Evolutionary conservation across 2,329 filamentous ascomycete genomes (phyloP).

Genomic region (Calonectria fujianensis): DNA sequence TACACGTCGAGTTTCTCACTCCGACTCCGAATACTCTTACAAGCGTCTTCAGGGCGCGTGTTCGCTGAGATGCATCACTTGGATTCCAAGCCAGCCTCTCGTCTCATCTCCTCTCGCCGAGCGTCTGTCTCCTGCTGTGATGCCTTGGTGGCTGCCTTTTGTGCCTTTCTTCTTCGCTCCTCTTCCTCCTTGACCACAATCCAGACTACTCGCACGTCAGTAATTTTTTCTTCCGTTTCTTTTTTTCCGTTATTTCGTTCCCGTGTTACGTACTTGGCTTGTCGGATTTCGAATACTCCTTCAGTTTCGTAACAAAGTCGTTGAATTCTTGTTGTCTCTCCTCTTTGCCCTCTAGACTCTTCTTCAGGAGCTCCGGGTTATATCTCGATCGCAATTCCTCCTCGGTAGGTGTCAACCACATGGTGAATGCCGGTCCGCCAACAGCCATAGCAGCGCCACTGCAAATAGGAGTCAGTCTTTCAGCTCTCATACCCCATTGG

Average conservation of each 20-base stretch:
- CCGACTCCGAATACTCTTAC: slow-evolving; percentile 50
- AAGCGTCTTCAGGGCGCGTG: slow-evolving; percentile 37
- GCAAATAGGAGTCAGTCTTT: slow-evolving; percentile 44
- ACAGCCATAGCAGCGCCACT: slow-evolving; percentile 84
- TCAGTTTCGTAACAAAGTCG: slow-evolving; percentile 87
- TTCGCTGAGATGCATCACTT: slow-evolving; percentile 51
- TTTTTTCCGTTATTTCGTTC: no score
- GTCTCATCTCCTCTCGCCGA: slow-evolving; percentile 69
- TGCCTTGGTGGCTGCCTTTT: slow-evolving; percentile 59
- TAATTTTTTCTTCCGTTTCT: neutral
- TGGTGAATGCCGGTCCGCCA: slow-evolving; percentile 89
- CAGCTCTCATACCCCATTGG: slow-evolving; percentile 40
- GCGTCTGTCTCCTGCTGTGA: slow-evolving; percentile 65
- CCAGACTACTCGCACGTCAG: slow-evolving; percentile 65
- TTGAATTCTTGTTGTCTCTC: slow-evolving; percentile 91
- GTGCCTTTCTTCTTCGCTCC: slow-evolving; percentile 63
- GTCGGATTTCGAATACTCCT: slow-evolving; percentile 92
- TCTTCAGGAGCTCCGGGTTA: slow-evolving; percentile 94
- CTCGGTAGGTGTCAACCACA: slow-evolving; percentile 87
- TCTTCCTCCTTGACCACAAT: slow-evolving; percentile 70
- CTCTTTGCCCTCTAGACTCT: slow-evolving; percentile 86
- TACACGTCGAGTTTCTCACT: slow-evolving; percentile 45
- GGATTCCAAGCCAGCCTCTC: slow-evolving; percentile 66
- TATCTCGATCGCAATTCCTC: slow-evolving; percentile 95
- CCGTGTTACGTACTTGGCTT: slow-evolving; percentile 83